A percentile compares a stretch with the other conserved stretches of the same genome.
These are phyloP conservation scores for Neocucurbitaria cava DNA, from an alignment of 2,329 filamentous ascomycete genomes.

Conservation along the genomic window DNA sequence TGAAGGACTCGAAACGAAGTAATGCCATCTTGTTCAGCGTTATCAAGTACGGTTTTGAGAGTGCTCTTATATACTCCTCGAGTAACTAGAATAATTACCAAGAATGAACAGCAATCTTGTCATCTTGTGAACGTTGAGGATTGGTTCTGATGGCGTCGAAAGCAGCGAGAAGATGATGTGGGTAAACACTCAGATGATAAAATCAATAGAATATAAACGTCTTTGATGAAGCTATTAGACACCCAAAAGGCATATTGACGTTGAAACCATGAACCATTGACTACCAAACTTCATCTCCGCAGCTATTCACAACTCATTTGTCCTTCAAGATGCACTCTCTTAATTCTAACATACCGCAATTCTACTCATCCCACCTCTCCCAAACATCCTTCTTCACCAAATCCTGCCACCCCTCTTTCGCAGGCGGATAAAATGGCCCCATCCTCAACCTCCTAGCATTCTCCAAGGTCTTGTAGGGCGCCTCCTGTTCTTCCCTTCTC, in stretches of 20 bases:
- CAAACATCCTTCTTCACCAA: not conserved
- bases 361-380: constrained; percentile 13
- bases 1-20: no score
- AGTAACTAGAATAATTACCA: no score
- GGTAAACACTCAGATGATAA: not conserved
- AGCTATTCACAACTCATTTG: not conserved
- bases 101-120: no score
- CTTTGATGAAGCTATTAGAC: no score
- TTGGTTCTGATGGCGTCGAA: not conserved
- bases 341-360: no score
- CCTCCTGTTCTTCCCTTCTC: not conserved
- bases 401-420: not conserved
- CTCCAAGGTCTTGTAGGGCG: not conserved
- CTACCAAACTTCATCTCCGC: no score
- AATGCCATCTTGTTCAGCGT: no score
- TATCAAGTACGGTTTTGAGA: not conserved
- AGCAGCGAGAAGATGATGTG: not conserved
- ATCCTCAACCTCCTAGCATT: constrained; percentile 4
- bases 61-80: no score
- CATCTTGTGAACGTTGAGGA: not conserved
- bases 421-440: constrained; percentile 6
- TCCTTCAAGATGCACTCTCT: not conserved
- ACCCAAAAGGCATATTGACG: no score
- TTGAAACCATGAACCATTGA: no score
- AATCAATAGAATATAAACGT: not conserved